Evolutionary conservation across 202 grass and related monocot genomes (phyloP).

Genomic region (Alloteropsis angusta): DNA sequence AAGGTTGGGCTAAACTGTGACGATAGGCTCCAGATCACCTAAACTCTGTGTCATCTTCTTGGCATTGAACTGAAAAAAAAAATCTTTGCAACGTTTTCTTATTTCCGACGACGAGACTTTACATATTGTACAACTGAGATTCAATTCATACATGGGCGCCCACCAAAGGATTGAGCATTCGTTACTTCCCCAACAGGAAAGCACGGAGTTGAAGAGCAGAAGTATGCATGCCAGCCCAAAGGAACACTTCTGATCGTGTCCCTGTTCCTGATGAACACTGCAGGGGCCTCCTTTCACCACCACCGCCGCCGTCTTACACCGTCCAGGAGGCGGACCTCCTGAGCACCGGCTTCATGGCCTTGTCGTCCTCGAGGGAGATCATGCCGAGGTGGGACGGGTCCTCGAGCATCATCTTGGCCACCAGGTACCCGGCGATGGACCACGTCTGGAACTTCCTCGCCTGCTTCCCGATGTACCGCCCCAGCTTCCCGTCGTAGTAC

Average conservation of each 20-base stretch:
- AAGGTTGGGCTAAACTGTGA: too few species aligned
- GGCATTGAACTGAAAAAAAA: not conserved
- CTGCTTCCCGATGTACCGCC: conserved; percentile 77
- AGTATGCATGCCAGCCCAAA: not conserved
- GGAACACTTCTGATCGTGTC: not conserved
- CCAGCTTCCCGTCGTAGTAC: conserved; percentile 90
- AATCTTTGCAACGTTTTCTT: not conserved
- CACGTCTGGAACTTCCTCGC: conserved; percentile 90
- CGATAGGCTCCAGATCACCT: too few species aligned
- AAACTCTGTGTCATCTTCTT: not conserved
- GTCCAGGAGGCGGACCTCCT: conserved; percentile 77
- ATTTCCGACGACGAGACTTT: not conserved
- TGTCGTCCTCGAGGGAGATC: conserved; percentile 90
- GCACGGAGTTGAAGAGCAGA: not conserved
- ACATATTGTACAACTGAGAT: not conserved
- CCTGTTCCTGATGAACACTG: not conserved
- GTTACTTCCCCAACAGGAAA: not conserved
- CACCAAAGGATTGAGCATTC: not conserved
- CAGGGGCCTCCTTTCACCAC: not conserved
- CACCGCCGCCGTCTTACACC: not conserved
- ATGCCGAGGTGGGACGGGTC: conserved; percentile 88
- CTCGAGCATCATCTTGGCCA: conserved; percentile 96
- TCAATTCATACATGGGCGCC: not conserved
- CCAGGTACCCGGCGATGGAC: conserved; percentile 80
- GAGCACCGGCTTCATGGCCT: conserved; percentile 60